Evolutionary conservation across 768 basidiomycete genomes (phyloP).

Genomic region (Aureoboletus auriporus): DNA sequence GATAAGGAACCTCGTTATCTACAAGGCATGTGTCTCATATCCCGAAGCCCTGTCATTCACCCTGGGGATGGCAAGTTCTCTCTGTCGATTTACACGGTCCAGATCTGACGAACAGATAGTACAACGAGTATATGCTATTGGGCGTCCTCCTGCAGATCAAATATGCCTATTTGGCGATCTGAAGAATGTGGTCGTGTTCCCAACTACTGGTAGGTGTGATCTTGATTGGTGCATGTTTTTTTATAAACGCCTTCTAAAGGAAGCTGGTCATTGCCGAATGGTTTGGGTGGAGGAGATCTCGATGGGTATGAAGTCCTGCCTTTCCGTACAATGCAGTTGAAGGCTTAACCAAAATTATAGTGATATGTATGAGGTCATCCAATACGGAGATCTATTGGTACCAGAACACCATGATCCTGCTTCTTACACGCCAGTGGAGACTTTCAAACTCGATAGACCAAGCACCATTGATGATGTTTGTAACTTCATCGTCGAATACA

Average conservation of each 20-base stretch:
- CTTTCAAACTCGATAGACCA: constrained; percentile 39
- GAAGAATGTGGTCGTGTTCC: constrained; percentile 70
- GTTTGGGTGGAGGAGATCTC: constrained; percentile 73
- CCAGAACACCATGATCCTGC: constrained; percentile 47
- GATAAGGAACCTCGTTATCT: constrained; percentile 52
- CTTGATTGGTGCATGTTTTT: neutral
- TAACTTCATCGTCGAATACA: constrained; percentile 80
- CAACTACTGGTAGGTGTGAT: constrained; percentile 48
- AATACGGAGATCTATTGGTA: constrained; percentile 52
- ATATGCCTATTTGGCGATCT: constrained; percentile 56
- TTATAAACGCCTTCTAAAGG: constrained; percentile 34
- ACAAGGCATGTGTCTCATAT: constrained; percentile 58
- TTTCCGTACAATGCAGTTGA: neutral
- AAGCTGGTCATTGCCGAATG: constrained; percentile 59
- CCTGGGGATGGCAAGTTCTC: constrained; percentile 61
- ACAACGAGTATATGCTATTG: constrained; percentile 68
- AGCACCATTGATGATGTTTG: constrained; percentile 69
- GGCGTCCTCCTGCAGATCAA: constrained; percentile 55
- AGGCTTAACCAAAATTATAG: constrained; percentile 29
- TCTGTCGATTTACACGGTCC: neutral
- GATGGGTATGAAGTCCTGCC: constrained; percentile 52
- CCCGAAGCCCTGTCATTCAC: constrained; percentile 71
- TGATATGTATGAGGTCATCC: constrained; percentile 63
- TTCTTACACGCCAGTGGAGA: constrained; percentile 39
- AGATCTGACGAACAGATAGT: constrained; percentile 36